phyloP scores from a whole-genome alignment of 2,329 filamentous ascomycete genomes.

The Gaeumannomyces sp. region DNA sequence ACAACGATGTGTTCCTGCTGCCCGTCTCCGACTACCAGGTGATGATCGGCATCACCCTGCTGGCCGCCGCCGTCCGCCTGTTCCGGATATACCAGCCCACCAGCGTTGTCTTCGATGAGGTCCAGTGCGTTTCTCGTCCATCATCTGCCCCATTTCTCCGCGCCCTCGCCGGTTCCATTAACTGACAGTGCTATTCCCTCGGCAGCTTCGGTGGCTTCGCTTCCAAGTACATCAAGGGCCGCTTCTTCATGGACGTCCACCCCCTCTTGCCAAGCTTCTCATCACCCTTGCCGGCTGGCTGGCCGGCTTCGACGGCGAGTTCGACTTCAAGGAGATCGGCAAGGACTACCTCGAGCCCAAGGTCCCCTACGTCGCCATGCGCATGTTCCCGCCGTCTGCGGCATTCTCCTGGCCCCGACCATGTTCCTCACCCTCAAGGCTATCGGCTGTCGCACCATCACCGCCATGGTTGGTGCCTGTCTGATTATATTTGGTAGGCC shows the following conservation, averaged over 20 bases:
- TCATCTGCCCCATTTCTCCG: slow-evolving; percentile 7
- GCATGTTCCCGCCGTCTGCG: slow-evolving; percentile 82
- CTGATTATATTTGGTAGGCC: slow-evolving; percentile 84
- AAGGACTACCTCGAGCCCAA: slow-evolving; percentile 95
- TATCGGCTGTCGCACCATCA: slow-evolving; percentile 79
- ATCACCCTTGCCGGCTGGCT: slow-evolving; percentile 93
- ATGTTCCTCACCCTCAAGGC: slow-evolving; percentile 96
- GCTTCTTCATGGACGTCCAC: slow-evolving; percentile 99
- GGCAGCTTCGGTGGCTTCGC: slow-evolving; percentile 92
- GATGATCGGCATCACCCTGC: slow-evolving; percentile 63
- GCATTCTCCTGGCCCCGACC: slow-evolving; percentile 79
- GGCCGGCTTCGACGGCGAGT: slow-evolving; percentile 89
- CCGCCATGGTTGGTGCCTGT: slow-evolving; percentile 73
- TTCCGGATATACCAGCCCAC: slow-evolving; percentile 95
- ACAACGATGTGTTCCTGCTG: slow-evolving; percentile 89
- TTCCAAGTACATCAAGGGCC: slow-evolving; percentile 98
- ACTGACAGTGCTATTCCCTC: neutral
- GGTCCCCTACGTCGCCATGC: slow-evolving; percentile 97
- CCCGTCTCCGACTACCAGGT: slow-evolving; percentile 78
- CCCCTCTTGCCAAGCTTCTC: slow-evolving; percentile 94
- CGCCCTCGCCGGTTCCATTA: slow-evolving; percentile 5
- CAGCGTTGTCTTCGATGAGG: slow-evolving; percentile 98
- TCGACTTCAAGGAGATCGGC: slow-evolving; percentile 99
- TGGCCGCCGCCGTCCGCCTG: slow-evolving; percentile 75
- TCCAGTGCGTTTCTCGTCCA: slow-evolving; percentile 67